These are phyloP conservation scores for Hyphodiscus sp. DNA, from an alignment of 2,329 filamentous ascomycete genomes.

Conservation along the genomic window DNA sequence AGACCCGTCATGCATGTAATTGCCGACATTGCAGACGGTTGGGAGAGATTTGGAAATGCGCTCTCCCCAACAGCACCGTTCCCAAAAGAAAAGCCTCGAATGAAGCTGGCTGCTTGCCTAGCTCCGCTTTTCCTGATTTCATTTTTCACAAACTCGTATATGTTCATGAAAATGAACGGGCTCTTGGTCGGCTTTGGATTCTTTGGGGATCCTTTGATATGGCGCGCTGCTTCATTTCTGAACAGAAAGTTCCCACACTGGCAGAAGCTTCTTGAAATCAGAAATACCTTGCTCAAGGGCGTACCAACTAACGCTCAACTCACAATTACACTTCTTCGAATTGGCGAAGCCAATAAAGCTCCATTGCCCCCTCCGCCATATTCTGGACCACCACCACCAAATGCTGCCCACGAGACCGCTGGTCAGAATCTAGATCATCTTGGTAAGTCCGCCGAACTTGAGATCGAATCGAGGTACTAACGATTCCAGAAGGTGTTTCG, in stretches of 20 bases:
- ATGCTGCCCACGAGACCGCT: constrained; percentile 37
- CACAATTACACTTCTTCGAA: constrained; percentile 70
- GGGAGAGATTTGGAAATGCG: constrained; percentile 58
- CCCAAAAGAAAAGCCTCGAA: constrained; percentile 42
- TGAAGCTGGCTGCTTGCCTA: constrained; percentile 48
- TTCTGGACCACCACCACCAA: constrained; percentile 30
- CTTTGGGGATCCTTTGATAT: constrained; percentile 72
- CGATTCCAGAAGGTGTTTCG: constrained; percentile 20
- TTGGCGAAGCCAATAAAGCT: constrained; percentile 75
- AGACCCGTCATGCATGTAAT: constrained; percentile 64
- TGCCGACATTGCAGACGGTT: constrained; percentile 53
- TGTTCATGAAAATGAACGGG: constrained; percentile 57
- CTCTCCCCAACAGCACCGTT: constrained; percentile 61
- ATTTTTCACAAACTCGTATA: constrained; percentile 49
- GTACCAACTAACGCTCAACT: constrained; percentile 84
- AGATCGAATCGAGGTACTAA: constrained; percentile 6
- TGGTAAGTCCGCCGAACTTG: constrained; percentile 32
- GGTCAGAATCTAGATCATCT: constrained; percentile 46
- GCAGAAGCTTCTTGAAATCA: constrained; percentile 67
- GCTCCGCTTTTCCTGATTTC: constrained; percentile 46
- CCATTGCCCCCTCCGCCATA: constrained; percentile 64
- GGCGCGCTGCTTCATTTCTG: constrained; percentile 49
- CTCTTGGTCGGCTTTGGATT: constrained; percentile 68
- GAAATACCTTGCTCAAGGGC: constrained; percentile 72
- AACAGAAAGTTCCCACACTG: constrained; percentile 62